Conservation (phyloP, 768 basidiomycete genomes). For the Lentinula edodes region DNA sequence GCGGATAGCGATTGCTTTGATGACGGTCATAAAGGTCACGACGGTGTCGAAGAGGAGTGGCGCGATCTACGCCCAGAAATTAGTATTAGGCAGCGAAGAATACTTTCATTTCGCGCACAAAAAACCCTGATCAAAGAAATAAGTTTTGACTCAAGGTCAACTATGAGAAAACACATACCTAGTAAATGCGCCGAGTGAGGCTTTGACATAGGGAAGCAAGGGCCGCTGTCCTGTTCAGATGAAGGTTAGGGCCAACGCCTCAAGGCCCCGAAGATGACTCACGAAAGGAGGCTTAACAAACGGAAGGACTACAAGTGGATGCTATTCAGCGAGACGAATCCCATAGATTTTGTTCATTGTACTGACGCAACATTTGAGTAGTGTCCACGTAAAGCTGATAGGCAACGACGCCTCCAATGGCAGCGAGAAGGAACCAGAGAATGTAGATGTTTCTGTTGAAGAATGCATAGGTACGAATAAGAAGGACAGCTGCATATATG, state of each 20-base stretch:
- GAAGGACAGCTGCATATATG: conserved; percentile 53
- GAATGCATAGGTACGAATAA: conserved; percentile 83
- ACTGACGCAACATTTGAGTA: conserved; percentile 66
- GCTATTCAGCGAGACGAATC: not conserved
- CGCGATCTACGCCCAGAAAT: conserved; percentile 49
- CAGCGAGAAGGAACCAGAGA: conserved; percentile 56
- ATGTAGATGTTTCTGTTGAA: conserved; percentile 74
- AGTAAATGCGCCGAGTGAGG: conserved; percentile 80
- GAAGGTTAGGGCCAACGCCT: not conserved
- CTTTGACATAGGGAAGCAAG: conserved; percentile 78
- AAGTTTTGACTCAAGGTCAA: conserved; percentile 7
- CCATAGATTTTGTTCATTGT: not conserved
- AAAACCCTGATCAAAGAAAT: conserved; percentile 37
- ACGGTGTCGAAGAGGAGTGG: conserved; percentile 78
- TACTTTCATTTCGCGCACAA: conserved; percentile 26
- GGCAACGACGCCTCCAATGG: conserved; percentile 67
- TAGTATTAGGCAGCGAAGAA: not conserved
- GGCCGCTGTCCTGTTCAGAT: conserved; percentile 42
- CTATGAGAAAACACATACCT: conserved; percentile 36
- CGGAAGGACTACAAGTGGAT: conserved; percentile 43
- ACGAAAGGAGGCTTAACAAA: conserved; percentile 63
- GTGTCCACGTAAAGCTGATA: conserved; percentile 80
- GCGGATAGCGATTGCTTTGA: conserved; percentile 74
- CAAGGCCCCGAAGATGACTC: conserved; percentile 16
- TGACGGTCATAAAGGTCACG: conserved; percentile 75